phyloP scores from a whole-genome alignment of 2,329 filamentous ascomycete genomes.

The Teratosphaeria gauchensis region DNA sequence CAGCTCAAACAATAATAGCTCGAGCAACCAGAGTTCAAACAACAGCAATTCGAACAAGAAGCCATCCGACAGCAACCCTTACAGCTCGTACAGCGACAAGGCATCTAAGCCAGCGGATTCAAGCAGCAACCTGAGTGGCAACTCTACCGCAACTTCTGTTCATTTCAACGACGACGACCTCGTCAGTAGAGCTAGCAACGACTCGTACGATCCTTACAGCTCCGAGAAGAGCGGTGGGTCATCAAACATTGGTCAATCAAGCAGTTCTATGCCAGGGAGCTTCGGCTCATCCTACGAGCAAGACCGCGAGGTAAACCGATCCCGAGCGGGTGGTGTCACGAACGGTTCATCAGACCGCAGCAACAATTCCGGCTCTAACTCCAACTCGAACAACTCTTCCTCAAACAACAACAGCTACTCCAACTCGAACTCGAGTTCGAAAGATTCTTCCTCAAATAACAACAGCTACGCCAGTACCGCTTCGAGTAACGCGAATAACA shows the following conservation, averaged over 20 bases:
- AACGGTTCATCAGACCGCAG: neutral
- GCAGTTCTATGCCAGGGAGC: neutral
- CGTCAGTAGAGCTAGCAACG: neutral
- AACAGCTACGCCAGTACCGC: neutral
- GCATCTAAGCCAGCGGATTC: neutral
- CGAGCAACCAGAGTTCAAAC: neutral
- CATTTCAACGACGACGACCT: neutral
- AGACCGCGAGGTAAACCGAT: neutral
- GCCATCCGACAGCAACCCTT: neutral
- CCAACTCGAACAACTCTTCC: neutral
- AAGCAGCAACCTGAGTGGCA: neutral
- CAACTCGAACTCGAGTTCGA: neutral
- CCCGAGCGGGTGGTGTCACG: neutral
- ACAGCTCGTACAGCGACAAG: neutral
- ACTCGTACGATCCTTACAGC: neutral
- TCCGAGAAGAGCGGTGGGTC: neutral
- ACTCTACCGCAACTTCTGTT: neutral
- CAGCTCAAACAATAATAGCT: neutral
- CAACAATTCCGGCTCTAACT: neutral
- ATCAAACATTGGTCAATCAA: neutral
- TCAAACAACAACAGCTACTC: neutral
- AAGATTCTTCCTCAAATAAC: neutral
- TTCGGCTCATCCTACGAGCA: neutral
- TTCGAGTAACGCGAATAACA: neutral
- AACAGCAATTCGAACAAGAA: neutral